Evolutionary conservation across 352 stramenopile species (phyloP), one percentile per base, ranked within the genome.

Genomic region (Pythium monospermum): DNA sequence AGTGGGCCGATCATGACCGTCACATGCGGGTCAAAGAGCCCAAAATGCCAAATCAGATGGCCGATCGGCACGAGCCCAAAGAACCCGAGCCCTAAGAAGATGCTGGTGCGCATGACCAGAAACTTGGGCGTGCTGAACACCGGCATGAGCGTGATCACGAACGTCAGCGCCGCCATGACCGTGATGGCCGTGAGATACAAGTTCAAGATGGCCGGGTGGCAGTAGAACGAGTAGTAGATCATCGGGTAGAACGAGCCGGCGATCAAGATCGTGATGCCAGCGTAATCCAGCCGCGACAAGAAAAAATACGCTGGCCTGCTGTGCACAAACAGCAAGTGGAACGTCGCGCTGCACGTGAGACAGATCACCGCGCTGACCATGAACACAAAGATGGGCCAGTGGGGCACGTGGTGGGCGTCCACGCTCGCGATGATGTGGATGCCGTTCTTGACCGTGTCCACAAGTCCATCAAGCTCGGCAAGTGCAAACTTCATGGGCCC

Each of bases 171-270:
- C 16, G 78, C 77, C 69, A 92, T 73, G 22, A 68, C 64, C 26
- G 75, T 83, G 55, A 91, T 87, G 30, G 71, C 68, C 45, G 65
- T 69, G 26, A 92, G 67, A 50, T 91, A 92, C 18, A 73, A 49
- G n/a, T 57, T 77, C 21, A 73, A 66, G 23, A 83, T 51, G 61
- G 67, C 80, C 57, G 74, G 76, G 44, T 87, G 64, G 66, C 84
- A 94, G 69, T 92, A 92, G 61, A 94, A 93, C 64, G 79, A 86
- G 71, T 93, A 92, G 76, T 91, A 94, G 58, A 93, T 87, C 54
- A 91, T 69, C 11, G 84, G 84, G 52, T 90, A 90, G 68, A 90
- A 93, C 10, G 81, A 91, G 18, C 81, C 84, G 15, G 79, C 81
- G 43, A 94, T 91, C 46, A 94, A 73, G 62, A 91, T 81, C 49